Conservation (phyloP, 2,329 filamentous ascomycete species). For the Fusarium sp. region DNA sequence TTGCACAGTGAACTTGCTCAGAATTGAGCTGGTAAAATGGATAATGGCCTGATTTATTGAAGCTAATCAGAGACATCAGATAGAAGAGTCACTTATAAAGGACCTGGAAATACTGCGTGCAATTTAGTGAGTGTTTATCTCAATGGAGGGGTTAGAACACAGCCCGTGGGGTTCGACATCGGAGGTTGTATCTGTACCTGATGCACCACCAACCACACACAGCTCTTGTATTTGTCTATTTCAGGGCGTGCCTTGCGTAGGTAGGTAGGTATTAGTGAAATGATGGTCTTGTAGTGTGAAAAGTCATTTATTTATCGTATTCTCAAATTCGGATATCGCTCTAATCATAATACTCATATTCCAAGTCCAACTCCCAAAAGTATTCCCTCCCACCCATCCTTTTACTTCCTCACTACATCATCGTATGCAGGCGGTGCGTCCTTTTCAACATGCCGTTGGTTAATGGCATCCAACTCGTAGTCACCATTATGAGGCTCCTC, state of each 20-base stretch:
- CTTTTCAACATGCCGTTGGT: not conserved
- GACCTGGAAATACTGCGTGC: not conserved
- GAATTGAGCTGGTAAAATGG: not conserved
- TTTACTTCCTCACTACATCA: constrained; percentile 25
- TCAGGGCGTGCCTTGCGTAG: not conserved
- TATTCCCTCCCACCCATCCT: not conserved
- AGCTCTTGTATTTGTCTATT: constrained; percentile 27
- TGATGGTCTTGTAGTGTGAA: not conserved
- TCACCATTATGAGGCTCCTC: constrained; percentile 1
- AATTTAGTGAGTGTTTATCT: not conserved
- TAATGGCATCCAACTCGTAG: constrained; percentile 6
- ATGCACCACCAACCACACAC: constrained; percentile 35
- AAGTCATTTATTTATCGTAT: not conserved
- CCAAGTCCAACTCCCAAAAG: not conserved
- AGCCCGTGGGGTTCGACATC: constrained; percentile 38
- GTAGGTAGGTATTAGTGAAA: constrained; percentile 12
- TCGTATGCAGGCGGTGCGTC: constrained; percentile 38
- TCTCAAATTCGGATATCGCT: not conserved
- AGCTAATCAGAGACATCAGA: not conserved
- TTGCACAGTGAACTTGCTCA: not conserved
- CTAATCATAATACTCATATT: not conserved
- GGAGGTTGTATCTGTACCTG: constrained; percentile 21
- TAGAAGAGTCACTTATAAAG: not conserved
- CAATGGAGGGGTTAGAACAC: constrained; percentile 17
- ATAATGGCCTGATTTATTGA: constrained; percentile 9